Conservation (phyloP, 202 grass and related monocot genomes). For the Brachypodium distachyon region DNA sequence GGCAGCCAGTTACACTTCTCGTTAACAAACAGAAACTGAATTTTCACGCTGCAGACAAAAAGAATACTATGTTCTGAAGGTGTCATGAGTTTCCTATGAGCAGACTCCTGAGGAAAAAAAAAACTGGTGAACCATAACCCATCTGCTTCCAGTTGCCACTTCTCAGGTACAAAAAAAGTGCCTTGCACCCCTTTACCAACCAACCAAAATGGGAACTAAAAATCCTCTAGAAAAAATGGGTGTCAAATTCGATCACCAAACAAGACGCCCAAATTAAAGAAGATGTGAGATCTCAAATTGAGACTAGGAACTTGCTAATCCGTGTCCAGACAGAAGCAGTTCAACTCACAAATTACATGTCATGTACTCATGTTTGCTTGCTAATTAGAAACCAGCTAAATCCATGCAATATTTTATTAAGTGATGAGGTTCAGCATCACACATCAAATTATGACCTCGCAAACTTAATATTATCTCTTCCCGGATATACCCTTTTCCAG, state of each 20-base stretch:
- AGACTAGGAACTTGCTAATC: background rate
- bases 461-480: background rate
- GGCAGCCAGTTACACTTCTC: background rate
- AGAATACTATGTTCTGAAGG: background rate
- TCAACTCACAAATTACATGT: background rate
- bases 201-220: too few species aligned
- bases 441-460: background rate
- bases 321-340: background rate
- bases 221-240: too few species aligned
- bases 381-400: background rate
- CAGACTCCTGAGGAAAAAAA: background rate
- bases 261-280: background rate
- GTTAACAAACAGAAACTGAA: background rate
- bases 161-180: background rate
- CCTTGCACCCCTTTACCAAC: constrained; percentile 3
- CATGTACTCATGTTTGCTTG: background rate
- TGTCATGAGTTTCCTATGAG: constrained; percentile 19
- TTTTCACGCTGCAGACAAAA: background rate
- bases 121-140: constrained; percentile 27
- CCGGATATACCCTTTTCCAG: background rate
- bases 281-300: constrained; percentile 9
- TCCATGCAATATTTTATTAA: background rate
- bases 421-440: background rate
- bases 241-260: constrained; percentile 21
- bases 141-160: background rate